Evolutionary conservation across 192 early-diverging fungal genomes (phyloP).

Genomic region (Entophlyctis luteolus): DNA sequence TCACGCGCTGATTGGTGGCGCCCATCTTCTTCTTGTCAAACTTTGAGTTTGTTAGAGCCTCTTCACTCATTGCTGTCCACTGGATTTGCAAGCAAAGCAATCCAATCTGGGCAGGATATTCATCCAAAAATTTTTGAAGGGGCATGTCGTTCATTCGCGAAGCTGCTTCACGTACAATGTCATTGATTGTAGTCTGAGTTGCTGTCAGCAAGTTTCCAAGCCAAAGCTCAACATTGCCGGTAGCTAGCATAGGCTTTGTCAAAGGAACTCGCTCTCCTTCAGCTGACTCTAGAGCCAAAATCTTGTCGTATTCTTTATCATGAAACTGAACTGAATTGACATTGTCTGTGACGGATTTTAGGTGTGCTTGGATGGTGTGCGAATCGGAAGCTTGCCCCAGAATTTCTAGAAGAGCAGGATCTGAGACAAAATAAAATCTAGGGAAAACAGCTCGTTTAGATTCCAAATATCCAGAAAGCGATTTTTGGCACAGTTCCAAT

Average conservation of each 20-base stretch:
- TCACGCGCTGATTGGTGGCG: conserved; percentile 53
- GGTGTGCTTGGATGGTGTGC: conserved; percentile 62
- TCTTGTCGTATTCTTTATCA: conserved; percentile 68
- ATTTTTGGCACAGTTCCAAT: conserved; percentile 64
- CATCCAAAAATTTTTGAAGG: conserved; percentile 61
- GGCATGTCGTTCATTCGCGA: conserved; percentile 56
- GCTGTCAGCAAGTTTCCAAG: conserved; percentile 55
- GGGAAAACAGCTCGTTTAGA: conserved; percentile 64
- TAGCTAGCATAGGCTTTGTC: conserved; percentile 55
- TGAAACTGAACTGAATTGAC: conserved; percentile 57
- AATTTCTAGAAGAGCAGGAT: conserved; percentile 62
- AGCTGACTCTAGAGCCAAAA: conserved; percentile 53
- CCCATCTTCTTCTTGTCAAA: conserved; percentile 64
- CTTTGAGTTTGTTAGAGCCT: conserved; percentile 53
- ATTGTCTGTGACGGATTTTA: conserved; percentile 62
- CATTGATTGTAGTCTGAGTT: conserved; percentile 58
- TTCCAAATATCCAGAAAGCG: conserved; percentile 59
- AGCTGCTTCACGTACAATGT: conserved; percentile 58
- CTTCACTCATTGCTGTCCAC: conserved; percentile 60
- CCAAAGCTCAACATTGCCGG: conserved; percentile 62
- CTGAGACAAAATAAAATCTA: conserved; percentile 63
- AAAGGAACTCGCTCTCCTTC: conserved; percentile 59
- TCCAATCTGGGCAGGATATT: conserved; percentile 65
- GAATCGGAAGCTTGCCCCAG: conserved; percentile 63
- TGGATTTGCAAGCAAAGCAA: conserved; percentile 59